Percentiles rank a stretch among this genome's conserved stretches.
Evolutionary conservation across 2,329 filamentous ascomycete species (phyloP).

Genomic region (Fusarium mangiferae): DNA sequence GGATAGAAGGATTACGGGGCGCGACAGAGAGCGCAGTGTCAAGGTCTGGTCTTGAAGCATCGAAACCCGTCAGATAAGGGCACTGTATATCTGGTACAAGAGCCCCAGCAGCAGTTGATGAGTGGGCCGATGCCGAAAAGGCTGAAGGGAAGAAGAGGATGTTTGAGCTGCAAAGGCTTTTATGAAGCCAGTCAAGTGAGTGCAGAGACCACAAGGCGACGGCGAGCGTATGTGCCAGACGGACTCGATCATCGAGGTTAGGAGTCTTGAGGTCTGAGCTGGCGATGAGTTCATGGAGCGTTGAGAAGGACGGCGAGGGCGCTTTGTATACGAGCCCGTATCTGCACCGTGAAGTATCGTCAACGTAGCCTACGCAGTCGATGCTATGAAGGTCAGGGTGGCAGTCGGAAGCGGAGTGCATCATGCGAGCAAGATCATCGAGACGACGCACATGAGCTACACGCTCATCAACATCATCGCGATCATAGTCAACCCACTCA

Average conservation of each 20-base stretch:
- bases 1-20: slow-evolving; percentile 54
- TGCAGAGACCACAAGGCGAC: slow-evolving; percentile 62
- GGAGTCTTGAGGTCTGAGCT: slow-evolving; percentile 55
- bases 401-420: slow-evolving; percentile 56
- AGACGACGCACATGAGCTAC: slow-evolving; percentile 57
- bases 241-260: slow-evolving; percentile 56
- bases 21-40: slow-evolving; percentile 60
- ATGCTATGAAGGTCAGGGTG: slow-evolving; percentile 60
- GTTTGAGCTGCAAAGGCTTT: slow-evolving; percentile 64
- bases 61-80: slow-evolving; percentile 64
- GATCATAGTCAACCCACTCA: slow-evolving; percentile 59
- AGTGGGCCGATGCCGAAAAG: slow-evolving; percentile 48
- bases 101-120: slow-evolving; percentile 49
- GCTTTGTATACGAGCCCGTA: slow-evolving; percentile 58
- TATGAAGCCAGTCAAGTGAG: slow-evolving; percentile 66
- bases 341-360: slow-evolving; percentile 51
- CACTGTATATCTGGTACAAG: slow-evolving; percentile 53
- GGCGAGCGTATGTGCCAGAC: slow-evolving; percentile 55
- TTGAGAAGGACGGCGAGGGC: slow-evolving; percentile 50
- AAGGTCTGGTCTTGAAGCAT: slow-evolving; percentile 63
- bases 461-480: slow-evolving; percentile 54
- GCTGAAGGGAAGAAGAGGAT: slow-evolving; percentile 63
- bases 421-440: slow-evolving; percentile 59
- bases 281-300: slow-evolving; percentile 53
- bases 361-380: slow-evolving; percentile 59